These are phyloP conservation scores for Nothophytophthora sp. DNA, from an alignment of 352 stramenopile genomes.

Conservation along the genomic window DNA sequence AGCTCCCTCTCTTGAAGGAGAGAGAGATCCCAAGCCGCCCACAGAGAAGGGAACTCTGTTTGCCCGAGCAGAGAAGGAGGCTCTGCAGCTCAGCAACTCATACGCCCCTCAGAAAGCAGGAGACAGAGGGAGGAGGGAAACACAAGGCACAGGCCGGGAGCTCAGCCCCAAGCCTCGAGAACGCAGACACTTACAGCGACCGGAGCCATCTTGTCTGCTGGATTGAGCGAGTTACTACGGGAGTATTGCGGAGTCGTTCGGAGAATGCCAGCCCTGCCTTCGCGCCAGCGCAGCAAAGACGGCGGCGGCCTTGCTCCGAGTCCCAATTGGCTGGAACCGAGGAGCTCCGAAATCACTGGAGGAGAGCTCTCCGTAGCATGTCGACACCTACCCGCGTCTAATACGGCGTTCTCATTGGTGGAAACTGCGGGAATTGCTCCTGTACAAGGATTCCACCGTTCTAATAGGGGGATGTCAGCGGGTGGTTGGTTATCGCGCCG, in stretches of 20 bases:
- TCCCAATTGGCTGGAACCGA: conserved; percentile 29
- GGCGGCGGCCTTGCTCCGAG: background rate
- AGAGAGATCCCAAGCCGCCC: conserved; percentile 17
- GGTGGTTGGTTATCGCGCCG: conserved; percentile 43
- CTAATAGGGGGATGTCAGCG: conserved; percentile 36
- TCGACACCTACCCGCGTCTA: conserved; percentile 1
- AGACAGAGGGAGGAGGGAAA: background rate
- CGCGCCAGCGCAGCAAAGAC: background rate
- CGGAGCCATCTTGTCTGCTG: conserved; percentile 49
- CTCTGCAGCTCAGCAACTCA: conserved; percentile 89
- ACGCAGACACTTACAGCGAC: conserved; percentile 41
- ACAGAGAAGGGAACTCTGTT: conserved; percentile 92
- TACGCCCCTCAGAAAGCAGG: conserved; percentile 18
- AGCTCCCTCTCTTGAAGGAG: background rate
- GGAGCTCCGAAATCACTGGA: conserved; percentile 32
- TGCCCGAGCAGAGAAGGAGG: conserved; percentile 84
- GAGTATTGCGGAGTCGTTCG: conserved; percentile 36
- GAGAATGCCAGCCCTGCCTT: conserved; percentile 24
- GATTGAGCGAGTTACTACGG: conserved; percentile 20
- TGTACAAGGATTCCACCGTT: background rate
- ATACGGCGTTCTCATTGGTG: conserved; percentile 26
- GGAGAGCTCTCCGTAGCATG: conserved; percentile 6
- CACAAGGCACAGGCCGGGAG: background rate
- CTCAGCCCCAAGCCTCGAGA: background rate
- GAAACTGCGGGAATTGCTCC: conserved; percentile 16